Percentiles rank a stretch among this genome's conserved stretches.
These are phyloP conservation scores for Mycena albidolilacea DNA, from an alignment of 768 basidiomycete genomes.

Conservation along the genomic window DNA sequence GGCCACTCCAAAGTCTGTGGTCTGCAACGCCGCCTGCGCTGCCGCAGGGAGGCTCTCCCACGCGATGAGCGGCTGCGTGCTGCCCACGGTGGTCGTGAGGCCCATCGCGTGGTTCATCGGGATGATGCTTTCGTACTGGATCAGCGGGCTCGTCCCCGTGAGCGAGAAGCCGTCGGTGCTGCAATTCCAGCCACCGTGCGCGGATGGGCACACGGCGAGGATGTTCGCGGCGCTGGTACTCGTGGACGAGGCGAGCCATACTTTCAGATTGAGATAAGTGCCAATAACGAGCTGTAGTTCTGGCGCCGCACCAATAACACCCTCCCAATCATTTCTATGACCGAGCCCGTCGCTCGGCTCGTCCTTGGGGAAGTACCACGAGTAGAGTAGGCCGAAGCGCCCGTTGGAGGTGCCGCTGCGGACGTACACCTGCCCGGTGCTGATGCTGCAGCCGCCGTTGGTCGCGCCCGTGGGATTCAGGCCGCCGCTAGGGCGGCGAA, in stretches of 20 bases:
- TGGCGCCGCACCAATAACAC: not conserved
- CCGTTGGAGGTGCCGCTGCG: conserved; percentile 22
- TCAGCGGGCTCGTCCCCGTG: conserved; percentile 24
- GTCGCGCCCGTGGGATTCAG: conserved; percentile 17
- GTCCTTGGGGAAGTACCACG: conserved; percentile 31
- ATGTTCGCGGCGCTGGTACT: conserved; percentile 26
- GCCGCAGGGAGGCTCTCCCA: conserved; percentile 25
- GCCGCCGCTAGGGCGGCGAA: conserved; percentile 1
- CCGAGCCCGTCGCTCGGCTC: conserved; percentile 11
- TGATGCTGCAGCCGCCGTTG: conserved; percentile 27
- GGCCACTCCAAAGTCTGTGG: conserved; percentile 24
- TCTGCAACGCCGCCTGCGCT: conserved; percentile 7
- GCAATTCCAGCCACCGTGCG: conserved; percentile 26
- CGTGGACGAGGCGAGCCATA: conserved; percentile 19
- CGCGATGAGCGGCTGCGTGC: conserved; percentile 24
- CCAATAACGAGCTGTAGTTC: no score
- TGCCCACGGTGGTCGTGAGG: conserved; percentile 22
- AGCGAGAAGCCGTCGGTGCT: conserved; percentile 22
- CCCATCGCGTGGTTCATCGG: conserved; percentile 26
- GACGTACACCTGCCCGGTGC: conserved; percentile 28
- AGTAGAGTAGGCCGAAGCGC: conserved; percentile 11
- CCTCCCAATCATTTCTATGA: conserved; percentile 29
- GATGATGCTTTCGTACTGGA: conserved; percentile 17
- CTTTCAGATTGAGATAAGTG: no score
- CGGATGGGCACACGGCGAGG: conserved; percentile 28